Evolutionary conservation across 1,284 basidiomycete genomes (phyloP).

Genomic region (Sphaerobolus stellatus): DNA sequence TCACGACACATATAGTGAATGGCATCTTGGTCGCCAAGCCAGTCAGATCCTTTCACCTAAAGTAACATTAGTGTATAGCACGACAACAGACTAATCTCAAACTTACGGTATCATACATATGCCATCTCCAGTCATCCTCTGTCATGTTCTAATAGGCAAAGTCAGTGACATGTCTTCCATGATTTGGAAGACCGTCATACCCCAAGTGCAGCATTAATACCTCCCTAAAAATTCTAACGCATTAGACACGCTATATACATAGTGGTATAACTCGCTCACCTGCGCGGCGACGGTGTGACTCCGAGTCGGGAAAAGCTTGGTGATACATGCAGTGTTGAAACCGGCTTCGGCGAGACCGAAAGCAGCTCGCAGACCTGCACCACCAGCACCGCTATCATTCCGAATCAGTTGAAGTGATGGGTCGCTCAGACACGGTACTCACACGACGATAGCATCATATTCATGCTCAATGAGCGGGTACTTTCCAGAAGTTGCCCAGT

Average conservation of each 20-base stretch:
- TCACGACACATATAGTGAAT: conserved; percentile 99
- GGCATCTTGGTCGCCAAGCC: conserved; percentile 99
- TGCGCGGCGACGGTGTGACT: conserved; percentile 99
- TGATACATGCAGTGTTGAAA: conserved; percentile 97
- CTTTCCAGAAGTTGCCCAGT: conserved; percentile 57
- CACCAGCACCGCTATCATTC: conserved; percentile 83
- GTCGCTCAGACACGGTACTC: conserved; percentile 36
- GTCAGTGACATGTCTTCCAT: conserved; percentile 8
- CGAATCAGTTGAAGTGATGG: conserved; percentile 15
- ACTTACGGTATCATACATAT: conserved; percentile 97
- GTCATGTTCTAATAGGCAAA: conserved; percentile 85
- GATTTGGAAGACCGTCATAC: conserved; percentile 46
- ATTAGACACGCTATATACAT: not conserved
- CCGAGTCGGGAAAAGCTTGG: conserved; percentile 99
- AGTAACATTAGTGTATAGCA: conserved; percentile 15
- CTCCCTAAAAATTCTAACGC: conserved; percentile 57
- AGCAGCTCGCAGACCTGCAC: conserved; percentile 96
- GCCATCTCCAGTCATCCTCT: conserved; percentile 99
- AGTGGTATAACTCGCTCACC: conserved; percentile 40
- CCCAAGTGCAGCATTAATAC: conserved; percentile 98
- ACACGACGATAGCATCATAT: conserved; percentile 97
- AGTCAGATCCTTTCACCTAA: conserved; percentile 98
- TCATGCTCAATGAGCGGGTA: conserved; percentile 98
- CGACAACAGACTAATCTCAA: not conserved
- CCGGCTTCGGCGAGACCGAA: conserved; percentile 99